A percentile compares a stretch with the other conserved stretches of the same genome.
These are phyloP conservation scores for Myotisia sp. DNA, from an alignment of 2,329 filamentous ascomycete species.

Conservation along the genomic window DNA sequence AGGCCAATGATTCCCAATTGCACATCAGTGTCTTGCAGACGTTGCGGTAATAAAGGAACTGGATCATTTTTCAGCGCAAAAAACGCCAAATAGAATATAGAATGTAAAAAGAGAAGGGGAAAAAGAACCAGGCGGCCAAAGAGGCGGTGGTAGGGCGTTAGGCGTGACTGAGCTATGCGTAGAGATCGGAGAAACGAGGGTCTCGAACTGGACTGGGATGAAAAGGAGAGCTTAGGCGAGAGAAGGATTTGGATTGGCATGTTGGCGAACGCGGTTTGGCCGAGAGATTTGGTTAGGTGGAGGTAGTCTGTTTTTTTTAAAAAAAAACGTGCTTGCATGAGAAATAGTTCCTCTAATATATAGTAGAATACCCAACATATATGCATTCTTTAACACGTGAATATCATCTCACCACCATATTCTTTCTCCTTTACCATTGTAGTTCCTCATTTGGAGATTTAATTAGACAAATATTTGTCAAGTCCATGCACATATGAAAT, in stretches of 20 bases:
- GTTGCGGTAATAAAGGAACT: constrained; percentile 34
- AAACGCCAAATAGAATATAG: constrained; percentile 42
- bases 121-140: constrained; percentile 41
- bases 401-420: too few relatives aligned
- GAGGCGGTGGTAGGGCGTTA: constrained; percentile 45
- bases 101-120: constrained; percentile 39
- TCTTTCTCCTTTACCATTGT: too few relatives aligned
- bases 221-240: too few relatives aligned
- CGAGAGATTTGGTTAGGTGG: constrained; percentile 49
- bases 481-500: too few relatives aligned
- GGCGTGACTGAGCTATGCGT: constrained; percentile 38
- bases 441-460: too few relatives aligned
- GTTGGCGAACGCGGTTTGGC: constrained; percentile 45
- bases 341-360: constrained; percentile 6
- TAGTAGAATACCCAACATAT: too few relatives aligned
- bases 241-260: constrained; percentile 47
- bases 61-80: constrained; percentile 36
- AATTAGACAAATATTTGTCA: too few relatives aligned
- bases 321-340: too few relatives aligned
- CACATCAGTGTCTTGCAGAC: constrained; percentile 43
- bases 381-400: too few relatives aligned
- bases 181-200: constrained; percentile 40
- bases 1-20: constrained; percentile 41
- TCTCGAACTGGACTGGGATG: constrained; percentile 22
- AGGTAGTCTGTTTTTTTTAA: constrained; percentile 48